Base-by-base conservation (phyloP, 2,329 filamentous ascomycete genomes). In the Aspergillus terreus region DNA sequence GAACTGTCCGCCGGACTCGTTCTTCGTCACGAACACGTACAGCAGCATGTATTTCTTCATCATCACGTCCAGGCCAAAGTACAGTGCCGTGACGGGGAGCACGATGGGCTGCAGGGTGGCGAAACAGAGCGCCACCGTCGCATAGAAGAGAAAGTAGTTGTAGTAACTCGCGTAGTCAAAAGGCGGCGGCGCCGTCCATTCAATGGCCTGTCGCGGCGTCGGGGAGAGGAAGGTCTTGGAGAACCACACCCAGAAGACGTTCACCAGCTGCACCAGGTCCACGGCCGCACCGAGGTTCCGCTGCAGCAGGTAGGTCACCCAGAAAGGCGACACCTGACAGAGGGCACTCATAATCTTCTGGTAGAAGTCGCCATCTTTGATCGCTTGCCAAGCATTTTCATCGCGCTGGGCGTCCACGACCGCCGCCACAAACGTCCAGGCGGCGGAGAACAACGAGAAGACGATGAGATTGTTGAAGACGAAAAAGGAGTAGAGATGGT, bases 81-180 rank as follows among this genome's bases (percentile, higher is more conserved):
- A 99, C 27, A 96, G 73, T 1, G 92, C 91, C 1, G 89, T 90
- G 36, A 95, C 88, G 0, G 89, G 85, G 6, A 99, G 79, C 1
- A 94, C 87, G 21, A 97, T 79, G 0, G 94, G 94, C 70, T 97
- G 94, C 47, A 97, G 79, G 1, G 85, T 84, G 2, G 87, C 85
- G 65, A 94, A 96, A 63, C 86, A 90, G 14, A 99, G 78, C 0
- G 90, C 87, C 30, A 97, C 88, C 0, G 92, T 96, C 21, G 88
- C 80, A 74, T 97, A 99, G 74, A 90, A 99, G 27, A 97, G 78
- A 71, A 96, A 96, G 70, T 95, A 97, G 71, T 96, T 97, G 80
- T 96, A 99, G 74, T 97, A 97, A 61, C 84, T 90, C 52, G 94
- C 90, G 65, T 96, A 97, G 61, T 97, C 92, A 68, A 99, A 96